phyloP scores from a whole-genome alignment of 2,329 filamentous ascomycete genomes.

The Cordyceps cateniannulata region DNA sequence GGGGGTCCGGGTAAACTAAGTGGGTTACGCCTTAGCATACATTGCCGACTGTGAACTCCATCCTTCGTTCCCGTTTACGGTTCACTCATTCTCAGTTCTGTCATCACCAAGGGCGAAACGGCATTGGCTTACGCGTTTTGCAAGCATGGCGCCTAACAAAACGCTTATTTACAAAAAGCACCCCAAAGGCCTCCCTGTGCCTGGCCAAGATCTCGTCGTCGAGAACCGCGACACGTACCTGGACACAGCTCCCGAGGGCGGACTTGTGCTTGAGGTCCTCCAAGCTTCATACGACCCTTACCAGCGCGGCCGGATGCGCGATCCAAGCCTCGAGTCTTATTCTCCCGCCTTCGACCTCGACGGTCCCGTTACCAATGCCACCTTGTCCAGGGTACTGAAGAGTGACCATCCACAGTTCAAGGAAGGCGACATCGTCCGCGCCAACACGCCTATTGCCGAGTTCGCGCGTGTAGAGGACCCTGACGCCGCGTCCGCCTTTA shows the following conservation, averaged over 20 bases:
- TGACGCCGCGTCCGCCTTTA: conserved; percentile 35
- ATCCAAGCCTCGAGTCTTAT: conserved; percentile 56
- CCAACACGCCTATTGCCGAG: conserved; percentile 58
- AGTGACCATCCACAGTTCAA: conserved; percentile 57
- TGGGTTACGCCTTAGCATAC: too few relatives aligned
- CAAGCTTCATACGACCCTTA: conserved; percentile 81
- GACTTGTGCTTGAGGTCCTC: conserved; percentile 64
- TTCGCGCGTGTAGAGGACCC: conserved; percentile 53
- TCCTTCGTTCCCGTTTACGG: too few relatives aligned
- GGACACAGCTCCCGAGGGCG: conserved; percentile 50
- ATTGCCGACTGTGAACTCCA: too few relatives aligned
- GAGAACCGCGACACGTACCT: conserved; percentile 64
- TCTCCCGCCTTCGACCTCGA: conserved; percentile 45
- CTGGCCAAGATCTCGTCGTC: conserved; percentile 63
- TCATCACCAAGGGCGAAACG: too few relatives aligned
- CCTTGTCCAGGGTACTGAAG: conserved; percentile 64
- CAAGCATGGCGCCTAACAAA: conserved; percentile 54
- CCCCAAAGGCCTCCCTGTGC: conserved; percentile 59
- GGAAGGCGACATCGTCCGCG: conserved; percentile 60
- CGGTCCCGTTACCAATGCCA: conserved; percentile 57
- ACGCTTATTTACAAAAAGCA: conserved; percentile 65
- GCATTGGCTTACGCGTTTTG: too few relatives aligned
- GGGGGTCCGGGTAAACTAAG: too few relatives aligned
- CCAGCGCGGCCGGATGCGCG: conserved; percentile 73
- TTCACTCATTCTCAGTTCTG: too few relatives aligned